Evolutionary conservation across 495 filamentous ascomycete genomes (phyloP), one percentile per base, ranked within the genome.

Genomic region (Umbilicaria muhlenbergii): DNA sequence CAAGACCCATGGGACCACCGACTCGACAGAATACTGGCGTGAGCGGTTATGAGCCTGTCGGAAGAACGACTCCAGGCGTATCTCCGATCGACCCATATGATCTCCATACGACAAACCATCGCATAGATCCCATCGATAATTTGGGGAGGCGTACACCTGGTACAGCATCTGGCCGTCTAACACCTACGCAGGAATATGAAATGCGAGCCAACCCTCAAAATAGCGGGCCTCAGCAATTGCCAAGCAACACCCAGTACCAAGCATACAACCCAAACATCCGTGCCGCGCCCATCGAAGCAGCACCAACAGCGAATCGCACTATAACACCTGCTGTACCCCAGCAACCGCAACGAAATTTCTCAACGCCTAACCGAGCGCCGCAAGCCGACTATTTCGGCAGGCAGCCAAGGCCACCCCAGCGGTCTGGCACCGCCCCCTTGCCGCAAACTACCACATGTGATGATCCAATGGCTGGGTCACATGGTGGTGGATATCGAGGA

Each of bases 191-290:
- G 24, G 52, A 47, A 32, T 50, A 45, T 38, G 52, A 55, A 32
- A 52, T 55, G 46, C 52, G 43, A 16, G 16, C 39, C n/a, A 47
- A 46, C 11, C 40, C 49, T 19, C 36, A 48, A 0, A 28, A 36
- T 11, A 43, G 41, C 19, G 48, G 36, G 16, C 40, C 49, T 18
- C 39, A 47, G 6, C 32, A 35, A 35, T 37, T 47, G 11, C 52
- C 46, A 15, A 36, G 36, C 44, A 47, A 34, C 16, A 32, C 34
- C 39, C 28, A 49, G 51, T 64, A 63, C 32, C 19, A 49, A n/a
- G 53, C 61, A n/a, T 66, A 57, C 40, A 52, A 54, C 38, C 54
- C 54, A 13, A 36, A 48, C 36, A 32, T 33, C 21, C 44, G 54
- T 33, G 39, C 11, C 36, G 14, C 46, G 8, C 18, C 43, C 49